Conservation (phyloP, 371 early-diverging fungal species). For the Circinella minor region DNA sequence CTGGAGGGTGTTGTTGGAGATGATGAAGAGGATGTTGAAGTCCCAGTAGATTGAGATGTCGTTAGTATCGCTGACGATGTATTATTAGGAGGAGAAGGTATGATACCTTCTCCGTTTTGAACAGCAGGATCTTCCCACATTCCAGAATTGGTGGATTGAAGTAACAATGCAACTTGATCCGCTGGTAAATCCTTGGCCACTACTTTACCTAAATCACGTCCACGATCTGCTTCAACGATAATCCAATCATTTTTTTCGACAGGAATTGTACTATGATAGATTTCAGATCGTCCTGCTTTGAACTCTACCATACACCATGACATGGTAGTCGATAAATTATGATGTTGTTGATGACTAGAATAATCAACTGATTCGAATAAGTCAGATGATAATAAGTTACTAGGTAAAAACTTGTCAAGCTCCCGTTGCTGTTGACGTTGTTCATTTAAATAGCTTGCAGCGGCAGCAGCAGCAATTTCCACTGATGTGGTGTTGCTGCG, state of each 20-base stretch:
- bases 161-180: conserved; percentile 53
- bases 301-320: conserved; percentile 70
- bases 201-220: conserved; percentile 92
- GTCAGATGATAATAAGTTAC: conserved; percentile 21
- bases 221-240: conserved; percentile 97
- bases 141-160: conserved; percentile 16
- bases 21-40: background rate
- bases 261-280: conserved; percentile 49
- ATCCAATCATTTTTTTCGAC: conserved; percentile 53
- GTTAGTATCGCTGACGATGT: conserved; percentile 1
- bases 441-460: conserved; percentile 8
- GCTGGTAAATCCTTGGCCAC: conserved; percentile 68
- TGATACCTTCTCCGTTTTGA: background rate
- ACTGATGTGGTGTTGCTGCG: background rate
- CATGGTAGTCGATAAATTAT: conserved; percentile 1
- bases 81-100: too few relatives aligned
- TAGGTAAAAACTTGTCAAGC: conserved; percentile 13
- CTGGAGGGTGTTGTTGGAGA: background rate
- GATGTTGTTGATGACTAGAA: conserved; percentile 7
- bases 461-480: too few relatives aligned
- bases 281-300: conserved; percentile 82
- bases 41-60: background rate
- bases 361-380: conserved; percentile 12
- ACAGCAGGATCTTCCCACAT: conserved; percentile 12
- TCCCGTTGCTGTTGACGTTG: conserved; percentile 18